Base-by-base conservation (phyloP, 805 yeast species). In the Wickerhamiella lipophila region DNA sequence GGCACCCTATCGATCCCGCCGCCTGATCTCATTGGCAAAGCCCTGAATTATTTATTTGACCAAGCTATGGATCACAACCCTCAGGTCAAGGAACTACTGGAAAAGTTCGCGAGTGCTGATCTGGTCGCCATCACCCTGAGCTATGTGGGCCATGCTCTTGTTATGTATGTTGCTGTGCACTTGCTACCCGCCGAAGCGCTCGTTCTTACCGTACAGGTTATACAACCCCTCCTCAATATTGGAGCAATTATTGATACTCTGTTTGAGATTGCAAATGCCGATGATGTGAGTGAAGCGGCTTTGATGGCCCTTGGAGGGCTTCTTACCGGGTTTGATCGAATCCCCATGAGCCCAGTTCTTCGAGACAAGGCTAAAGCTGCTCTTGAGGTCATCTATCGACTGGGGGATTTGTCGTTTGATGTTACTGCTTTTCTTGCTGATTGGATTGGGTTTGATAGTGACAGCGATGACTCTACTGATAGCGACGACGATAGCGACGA, bases 1-100 rank as follows among this genome's bases (percentile, higher is more conserved):
- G 50, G 51, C 13, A 54, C 60, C 2, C 51, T 53, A 3, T 32
- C 49, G 3, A 29, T 58, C 18, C 61, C 61, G 6, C 49, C 54
- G 1, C 55, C 56, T 7, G 56, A 49, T 21, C 34, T 53, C 15
- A 45, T 58, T 18, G 52, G 53, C 32, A 41, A 45, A 23, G 52
- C 53, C 6, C 35, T 58, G 18, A 38, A 44, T 8, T 50, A 49
- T 32, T 49, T 56, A 5, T 56, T 58, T 34, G 43, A 47, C 21
- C 40, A 43, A 18, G 50, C 49, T 6, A 49, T 36, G 42, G 52
- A 40, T 21, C 42, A 41, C 26, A 36, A 41, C 26, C 52, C 52
- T 1, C 50, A 50, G 25, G 27, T 50, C 12, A 42, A 47, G 19
- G 53, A 53, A 4, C 27, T 48, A 19, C 43, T 53, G 6, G 41